Base-by-base conservation (phyloP, 352 stramenopile species). In the Albugo candida region DNA sequence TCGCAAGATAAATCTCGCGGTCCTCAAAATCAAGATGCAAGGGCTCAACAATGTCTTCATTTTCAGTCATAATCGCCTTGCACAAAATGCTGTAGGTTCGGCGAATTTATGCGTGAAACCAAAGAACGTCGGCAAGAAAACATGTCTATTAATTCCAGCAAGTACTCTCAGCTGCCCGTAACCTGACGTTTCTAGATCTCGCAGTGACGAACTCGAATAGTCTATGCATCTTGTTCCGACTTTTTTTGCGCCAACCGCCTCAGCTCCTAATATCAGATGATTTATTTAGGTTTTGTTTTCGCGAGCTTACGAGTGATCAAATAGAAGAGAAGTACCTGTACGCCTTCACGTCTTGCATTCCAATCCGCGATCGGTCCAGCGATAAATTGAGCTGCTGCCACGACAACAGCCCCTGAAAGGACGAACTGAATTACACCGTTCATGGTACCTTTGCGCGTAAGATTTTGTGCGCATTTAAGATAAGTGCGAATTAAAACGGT, bases 21-120 rank as follows among this genome's bases (percentile, higher is more conserved):
- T 85, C 73, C 63, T 91, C 74, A 24, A 86, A 70, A 52, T 91
- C 77, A 38, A 91, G 61, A 57, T 87, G 77, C 59, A 91, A 59
- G 41, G 76, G 77, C 74, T 95, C 82, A 40, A 93, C 74, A n/a
- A 93, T 66, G 45, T 93, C 67, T 38, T 88, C 75, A 46, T 93
- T 82, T 51, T 95, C 72, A 6, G 65, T 60, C 70, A 86, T 86
- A 8, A 8, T 31, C 24, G 8, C 24, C 24, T 31, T 31, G 24
- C 24, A 31, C 24, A 31, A 31, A 31, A 31, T 10, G 8, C 8
- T 31, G 8, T 31, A 31, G 24, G 24, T 31, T 31, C 24, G 24
- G 24, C 24, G 24, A 31, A 31, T 31, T 31, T 31, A 31, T 31
- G 8, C 24, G 24, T 31, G 24, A 31, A 31, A 10, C 8, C 8